A percentile compares a stretch with the other conserved stretches of the same genome.
Evolutionary conservation across 441 rosid species (phyloP).

Genomic region (Pelargonium fulgidum): DNA sequence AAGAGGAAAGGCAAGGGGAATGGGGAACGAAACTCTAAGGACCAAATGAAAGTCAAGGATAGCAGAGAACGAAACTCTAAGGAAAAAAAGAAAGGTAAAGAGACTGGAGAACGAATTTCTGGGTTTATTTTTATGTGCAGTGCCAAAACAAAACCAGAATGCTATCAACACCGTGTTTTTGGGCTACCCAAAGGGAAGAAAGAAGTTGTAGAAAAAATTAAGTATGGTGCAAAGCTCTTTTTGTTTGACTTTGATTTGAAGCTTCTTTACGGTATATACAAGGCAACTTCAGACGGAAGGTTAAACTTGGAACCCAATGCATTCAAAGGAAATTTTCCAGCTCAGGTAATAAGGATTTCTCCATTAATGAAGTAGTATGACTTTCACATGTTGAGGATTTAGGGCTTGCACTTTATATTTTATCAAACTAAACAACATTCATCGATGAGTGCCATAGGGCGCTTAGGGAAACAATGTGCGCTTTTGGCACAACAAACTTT

Average conservation of each 20-base stretch:
- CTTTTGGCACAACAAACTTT: too few relatives aligned
- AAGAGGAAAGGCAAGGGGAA: not conserved
- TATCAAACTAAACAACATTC: too few relatives aligned
- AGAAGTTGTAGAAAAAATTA: constrained; percentile 29
- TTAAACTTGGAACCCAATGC: constrained; percentile 24
- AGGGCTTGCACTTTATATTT: too few relatives aligned
- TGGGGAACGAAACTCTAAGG: constrained; percentile 2
- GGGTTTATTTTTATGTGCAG: constrained; percentile 53
- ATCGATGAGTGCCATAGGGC: too few relatives aligned
- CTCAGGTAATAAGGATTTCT: constrained; percentile 19
- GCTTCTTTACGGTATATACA: constrained; percentile 45
- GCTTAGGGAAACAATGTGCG: too few relatives aligned
- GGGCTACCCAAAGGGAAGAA: constrained; percentile 35
- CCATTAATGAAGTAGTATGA: not conserved
- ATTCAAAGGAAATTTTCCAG: constrained; percentile 20
- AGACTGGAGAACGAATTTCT: constrained; percentile 21
- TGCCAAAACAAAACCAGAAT: constrained; percentile 39
- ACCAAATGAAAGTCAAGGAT: not conserved
- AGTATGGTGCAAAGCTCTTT: constrained; percentile 45
- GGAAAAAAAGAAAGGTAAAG: constrained; percentile 13
- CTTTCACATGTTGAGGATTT: not conserved
- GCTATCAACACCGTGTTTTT: constrained; percentile 38
- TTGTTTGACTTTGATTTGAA: constrained; percentile 43
- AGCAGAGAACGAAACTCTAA: not conserved
- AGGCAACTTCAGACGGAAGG: constrained; percentile 37